Percentiles rank a stretch among this genome's conserved stretches.
These are phyloP conservation scores for Penicillium sp. DNA, from an alignment of 2,329 filamentous ascomycete species.

Conservation along the genomic window DNA sequence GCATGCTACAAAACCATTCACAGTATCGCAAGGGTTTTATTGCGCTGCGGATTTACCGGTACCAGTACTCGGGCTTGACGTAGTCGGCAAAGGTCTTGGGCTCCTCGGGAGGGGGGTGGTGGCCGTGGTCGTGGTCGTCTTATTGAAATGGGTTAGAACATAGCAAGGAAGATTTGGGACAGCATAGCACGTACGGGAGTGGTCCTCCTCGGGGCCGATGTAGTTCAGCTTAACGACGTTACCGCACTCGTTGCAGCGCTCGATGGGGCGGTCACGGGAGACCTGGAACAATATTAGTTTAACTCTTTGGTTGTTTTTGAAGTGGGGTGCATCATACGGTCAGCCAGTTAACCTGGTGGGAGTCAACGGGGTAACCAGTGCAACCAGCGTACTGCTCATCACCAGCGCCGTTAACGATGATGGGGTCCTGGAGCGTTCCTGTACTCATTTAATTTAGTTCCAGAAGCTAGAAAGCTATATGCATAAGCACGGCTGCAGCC, in stretches of 20 bases:
- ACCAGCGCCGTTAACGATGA: slow-evolving; percentile 84
- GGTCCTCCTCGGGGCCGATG: slow-evolving; percentile 76
- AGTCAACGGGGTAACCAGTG: slow-evolving; percentile 91
- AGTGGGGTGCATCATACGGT: slow-evolving; percentile 62
- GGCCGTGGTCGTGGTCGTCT: slow-evolving; percentile 44
- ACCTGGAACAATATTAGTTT: slow-evolving; percentile 53
- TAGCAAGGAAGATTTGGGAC: not conserved
- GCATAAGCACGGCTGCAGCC: not conserved
- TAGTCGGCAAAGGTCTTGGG: slow-evolving; percentile 97
- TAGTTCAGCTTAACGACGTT: slow-evolving; percentile 98
- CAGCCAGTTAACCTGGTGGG: slow-evolving; percentile 87
- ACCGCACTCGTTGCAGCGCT: slow-evolving; percentile 96
- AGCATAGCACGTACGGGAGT: slow-evolving; percentile 50
- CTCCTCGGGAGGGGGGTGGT: slow-evolving; percentile 64
- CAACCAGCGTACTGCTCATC: slow-evolving; percentile 97
- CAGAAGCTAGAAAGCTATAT: not conserved
- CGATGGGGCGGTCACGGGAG: slow-evolving; percentile 82
- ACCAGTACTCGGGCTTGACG: slow-evolving; percentile 92
- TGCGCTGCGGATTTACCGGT: slow-evolving; percentile 47
- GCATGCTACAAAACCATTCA: slow-evolving; percentile 17
- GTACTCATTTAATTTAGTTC: slow-evolving; percentile 7
- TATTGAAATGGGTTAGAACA: slow-evolving; percentile 18
- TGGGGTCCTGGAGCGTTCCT: slow-evolving; percentile 89
- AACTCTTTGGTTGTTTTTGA: slow-evolving; percentile 15
- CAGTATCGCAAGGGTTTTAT: slow-evolving; percentile 13